Conservation (phyloP, 495 filamentous ascomycete genomes). For the Aspergillus bertholletiae region DNA sequence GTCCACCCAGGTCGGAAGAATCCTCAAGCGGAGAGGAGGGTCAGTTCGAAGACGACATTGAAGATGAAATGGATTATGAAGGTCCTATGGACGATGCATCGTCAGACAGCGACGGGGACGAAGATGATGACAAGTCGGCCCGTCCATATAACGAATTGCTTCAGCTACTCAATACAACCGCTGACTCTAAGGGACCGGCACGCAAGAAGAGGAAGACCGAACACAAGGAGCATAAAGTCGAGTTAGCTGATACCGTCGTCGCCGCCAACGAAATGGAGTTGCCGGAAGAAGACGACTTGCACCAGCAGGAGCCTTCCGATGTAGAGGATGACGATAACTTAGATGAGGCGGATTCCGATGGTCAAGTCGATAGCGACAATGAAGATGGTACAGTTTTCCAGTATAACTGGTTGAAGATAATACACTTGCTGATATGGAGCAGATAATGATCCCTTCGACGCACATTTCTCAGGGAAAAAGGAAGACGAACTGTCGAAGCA, state of each 20-base stretch:
- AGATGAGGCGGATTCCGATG: conserved; percentile 34
- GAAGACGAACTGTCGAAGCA: conserved; percentile 50
- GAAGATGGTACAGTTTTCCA: conserved; percentile 19
- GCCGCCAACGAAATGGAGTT: conserved; percentile 13
- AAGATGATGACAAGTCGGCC: conserved; percentile 38
- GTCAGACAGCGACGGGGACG: conserved; percentile 48
- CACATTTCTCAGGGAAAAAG: conserved; percentile 67
- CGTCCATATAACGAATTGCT: conserved; percentile 64
- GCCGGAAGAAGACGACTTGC: conserved; percentile 24
- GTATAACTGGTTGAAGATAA: not conserved
- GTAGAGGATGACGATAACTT: conserved; percentile 38
- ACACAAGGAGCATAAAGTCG: conserved; percentile 23
- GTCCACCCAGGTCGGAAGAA: conserved; percentile 26
- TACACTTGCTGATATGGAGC: conserved; percentile 5
- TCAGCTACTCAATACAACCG: conserved; percentile 50
- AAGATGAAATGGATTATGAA: conserved; percentile 25
- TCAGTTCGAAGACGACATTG: conserved; percentile 10
- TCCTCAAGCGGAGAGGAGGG: conserved; percentile 29
- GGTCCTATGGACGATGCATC: conserved; percentile 29
- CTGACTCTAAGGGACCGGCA: conserved; percentile 51
- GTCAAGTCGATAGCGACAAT: conserved; percentile 46
- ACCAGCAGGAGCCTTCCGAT: conserved; percentile 37
- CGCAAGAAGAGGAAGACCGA: conserved; percentile 68
- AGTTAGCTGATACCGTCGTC: conserved; percentile 2
- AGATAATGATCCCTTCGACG: conserved; percentile 70